Conservation (phyloP, 1,284 basidiomycete species). For the Leccinum holopus region DNA sequence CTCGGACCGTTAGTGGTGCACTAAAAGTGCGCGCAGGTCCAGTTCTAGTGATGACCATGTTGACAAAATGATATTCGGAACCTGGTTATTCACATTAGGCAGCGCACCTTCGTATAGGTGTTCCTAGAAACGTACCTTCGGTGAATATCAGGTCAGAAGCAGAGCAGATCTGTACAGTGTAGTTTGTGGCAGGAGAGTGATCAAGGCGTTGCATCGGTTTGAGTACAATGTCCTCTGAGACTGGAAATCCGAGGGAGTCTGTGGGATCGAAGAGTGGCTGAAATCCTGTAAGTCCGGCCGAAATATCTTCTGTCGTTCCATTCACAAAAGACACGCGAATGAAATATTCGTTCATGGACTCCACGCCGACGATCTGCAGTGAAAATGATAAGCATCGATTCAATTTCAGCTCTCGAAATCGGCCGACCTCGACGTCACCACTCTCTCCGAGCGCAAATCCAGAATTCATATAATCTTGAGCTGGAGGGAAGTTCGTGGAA, state of each 20-base stretch:
- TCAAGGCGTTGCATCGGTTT: neutral
- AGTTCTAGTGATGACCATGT: conserved; percentile 5
- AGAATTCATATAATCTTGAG: neutral
- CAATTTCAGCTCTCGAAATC: neutral
- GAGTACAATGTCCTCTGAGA: neutral
- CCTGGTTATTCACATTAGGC: neutral
- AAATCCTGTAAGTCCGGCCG: conserved; percentile 5
- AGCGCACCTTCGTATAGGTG: no score
- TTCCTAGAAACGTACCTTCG: neutral
- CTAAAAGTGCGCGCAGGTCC: conserved; percentile 9
- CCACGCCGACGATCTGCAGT: neutral
- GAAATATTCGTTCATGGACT: conserved; percentile 10
- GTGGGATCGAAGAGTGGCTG: conserved; percentile 5
- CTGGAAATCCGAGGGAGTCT: neutral
- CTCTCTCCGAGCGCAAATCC: neutral
- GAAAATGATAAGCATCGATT: neutral
- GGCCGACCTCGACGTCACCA: neutral
- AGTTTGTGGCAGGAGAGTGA: conserved; percentile 2
- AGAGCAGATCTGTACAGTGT: conserved; percentile 1
- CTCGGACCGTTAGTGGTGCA: neutral
- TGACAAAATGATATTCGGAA: neutral
- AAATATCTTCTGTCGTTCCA: conserved; percentile 6
- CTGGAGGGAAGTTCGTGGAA: conserved; percentile 20
- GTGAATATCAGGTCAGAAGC: neutral
- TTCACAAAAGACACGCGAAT: conserved; percentile 7